Conservation (phyloP, 805 yeast species). For the Wickerhamomyces silvicola region DNA sequence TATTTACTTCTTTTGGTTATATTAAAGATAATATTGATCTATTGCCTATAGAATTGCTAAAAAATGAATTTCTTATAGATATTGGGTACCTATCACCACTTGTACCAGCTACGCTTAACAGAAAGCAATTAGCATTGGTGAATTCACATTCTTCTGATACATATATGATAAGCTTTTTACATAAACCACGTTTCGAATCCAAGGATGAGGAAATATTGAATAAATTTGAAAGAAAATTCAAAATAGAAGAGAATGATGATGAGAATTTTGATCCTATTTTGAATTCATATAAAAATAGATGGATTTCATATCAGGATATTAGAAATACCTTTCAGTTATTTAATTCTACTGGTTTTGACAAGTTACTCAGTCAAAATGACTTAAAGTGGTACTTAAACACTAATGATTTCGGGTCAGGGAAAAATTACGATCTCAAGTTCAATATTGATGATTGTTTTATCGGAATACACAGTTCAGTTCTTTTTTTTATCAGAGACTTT, state of each 20-base stretch:
- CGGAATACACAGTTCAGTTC: conserved; percentile 31
- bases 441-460: conserved; percentile 23
- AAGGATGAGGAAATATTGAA: conserved; percentile 9
- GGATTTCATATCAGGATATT: conserved; percentile 18
- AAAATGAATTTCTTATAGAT: conserved; percentile 44
- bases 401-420: conserved; percentile 10
- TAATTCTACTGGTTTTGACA: conserved; percentile 2
- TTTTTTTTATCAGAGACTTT: conserved; percentile 18
- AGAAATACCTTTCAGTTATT: conserved; percentile 9
- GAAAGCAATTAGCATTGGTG: conserved; percentile 16
- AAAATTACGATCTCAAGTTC: conserved; percentile 33
- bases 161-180: conserved; percentile 11
- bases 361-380: conserved; percentile 2
- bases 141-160: conserved; percentile 4
- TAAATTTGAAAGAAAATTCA: conserved; percentile 8
- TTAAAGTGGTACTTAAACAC: conserved; percentile 6
- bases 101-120: conserved; percentile 5
- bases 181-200: conserved; percentile 10
- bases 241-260: conserved; percentile 4
- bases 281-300: conserved; percentile 8
- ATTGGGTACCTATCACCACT: conserved; percentile 47
- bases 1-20: conserved; percentile 61
- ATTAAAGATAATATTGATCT: conserved; percentile 55
- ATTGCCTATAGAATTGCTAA: conserved; percentile 48
- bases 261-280: conserved; percentile 12